Conservation (phyloP, 2,329 filamentous ascomycete genomes). For the Dothideomycetes sp. region DNA sequence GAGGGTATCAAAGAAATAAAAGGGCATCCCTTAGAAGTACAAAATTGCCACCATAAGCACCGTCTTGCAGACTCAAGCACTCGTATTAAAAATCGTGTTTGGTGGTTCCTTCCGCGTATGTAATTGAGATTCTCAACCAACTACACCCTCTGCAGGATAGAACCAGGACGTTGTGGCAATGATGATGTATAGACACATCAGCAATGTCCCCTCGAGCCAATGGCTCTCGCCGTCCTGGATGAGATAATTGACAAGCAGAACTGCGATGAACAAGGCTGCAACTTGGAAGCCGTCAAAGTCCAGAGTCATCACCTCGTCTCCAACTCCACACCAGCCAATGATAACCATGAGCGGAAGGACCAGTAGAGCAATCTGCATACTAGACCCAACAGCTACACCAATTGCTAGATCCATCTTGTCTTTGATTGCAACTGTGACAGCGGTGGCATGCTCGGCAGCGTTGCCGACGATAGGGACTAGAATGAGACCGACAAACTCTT, state of each 20-base stretch:
- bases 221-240: constrained; percentile 38
- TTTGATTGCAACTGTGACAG: constrained; percentile 49
- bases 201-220: constrained; percentile 50
- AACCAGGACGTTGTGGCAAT: constrained; percentile 51
- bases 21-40: too few relatives aligned
- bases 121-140: too few relatives aligned
- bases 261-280: constrained; percentile 46
- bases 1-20: too few relatives aligned
- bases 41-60: too few relatives aligned
- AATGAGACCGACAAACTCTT: constrained; percentile 53
- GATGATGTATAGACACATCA: constrained; percentile 51
- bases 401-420: constrained; percentile 61
- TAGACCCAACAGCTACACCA: constrained; percentile 53
- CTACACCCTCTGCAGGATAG: constrained; percentile 17
- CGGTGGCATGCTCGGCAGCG: constrained; percentile 51
- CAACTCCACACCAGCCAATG: constrained; percentile 49
- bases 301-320: constrained; percentile 52
- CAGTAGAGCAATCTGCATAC: constrained; percentile 54
- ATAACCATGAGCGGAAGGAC: constrained; percentile 51
- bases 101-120: too few relatives aligned
- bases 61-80: too few relatives aligned
- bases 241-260: constrained; percentile 50
- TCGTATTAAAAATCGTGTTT: too few relatives aligned
- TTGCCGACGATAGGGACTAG: constrained; percentile 55
- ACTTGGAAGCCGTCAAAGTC: constrained; percentile 86